phyloP scores from a whole-genome alignment of 495 filamentous ascomycete species.

The Extremus antarcticus region DNA sequence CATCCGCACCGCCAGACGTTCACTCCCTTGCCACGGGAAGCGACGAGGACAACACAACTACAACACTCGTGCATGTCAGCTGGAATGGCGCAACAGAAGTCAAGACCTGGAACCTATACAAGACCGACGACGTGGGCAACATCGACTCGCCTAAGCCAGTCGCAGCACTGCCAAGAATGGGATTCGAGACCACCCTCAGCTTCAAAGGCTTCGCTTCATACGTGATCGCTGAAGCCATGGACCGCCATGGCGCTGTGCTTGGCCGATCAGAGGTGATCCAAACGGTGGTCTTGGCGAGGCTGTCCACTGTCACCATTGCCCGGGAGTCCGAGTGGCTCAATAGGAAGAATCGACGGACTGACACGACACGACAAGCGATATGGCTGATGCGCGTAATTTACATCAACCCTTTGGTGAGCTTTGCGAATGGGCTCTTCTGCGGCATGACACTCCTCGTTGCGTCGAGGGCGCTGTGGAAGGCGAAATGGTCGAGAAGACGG shows the following conservation, averaged over 20 bases:
- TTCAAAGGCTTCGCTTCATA: constrained; percentile 5
- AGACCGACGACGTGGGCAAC: not conserved
- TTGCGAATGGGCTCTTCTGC: not conserved
- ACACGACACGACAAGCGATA: not conserved
- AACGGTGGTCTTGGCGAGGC: not conserved
- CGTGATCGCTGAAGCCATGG: not conserved
- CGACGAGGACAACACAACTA: constrained; percentile 3
- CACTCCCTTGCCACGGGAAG: not conserved
- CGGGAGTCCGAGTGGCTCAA: not conserved
- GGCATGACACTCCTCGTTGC: not conserved
- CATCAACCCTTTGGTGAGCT: not conserved
- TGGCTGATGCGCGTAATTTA: not conserved
- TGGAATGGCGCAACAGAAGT: constrained; percentile 25
- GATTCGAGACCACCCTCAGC: constrained; percentile 5
- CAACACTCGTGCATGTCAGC: constrained; percentile 12
- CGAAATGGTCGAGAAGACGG: not conserved
- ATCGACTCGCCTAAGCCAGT: not conserved
- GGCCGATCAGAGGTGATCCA: not conserved
- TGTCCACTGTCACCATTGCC: not conserved
- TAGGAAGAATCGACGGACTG: not conserved
- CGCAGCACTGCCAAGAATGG: not conserved
- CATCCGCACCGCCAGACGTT: constrained; percentile 2
- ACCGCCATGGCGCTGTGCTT: not conserved
- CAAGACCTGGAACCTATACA: constrained; percentile 15
- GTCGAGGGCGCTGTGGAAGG: not conserved